phyloP scores from a whole-genome alignment of 108 stramenopile species.

The Seminavis robusta region DNA sequence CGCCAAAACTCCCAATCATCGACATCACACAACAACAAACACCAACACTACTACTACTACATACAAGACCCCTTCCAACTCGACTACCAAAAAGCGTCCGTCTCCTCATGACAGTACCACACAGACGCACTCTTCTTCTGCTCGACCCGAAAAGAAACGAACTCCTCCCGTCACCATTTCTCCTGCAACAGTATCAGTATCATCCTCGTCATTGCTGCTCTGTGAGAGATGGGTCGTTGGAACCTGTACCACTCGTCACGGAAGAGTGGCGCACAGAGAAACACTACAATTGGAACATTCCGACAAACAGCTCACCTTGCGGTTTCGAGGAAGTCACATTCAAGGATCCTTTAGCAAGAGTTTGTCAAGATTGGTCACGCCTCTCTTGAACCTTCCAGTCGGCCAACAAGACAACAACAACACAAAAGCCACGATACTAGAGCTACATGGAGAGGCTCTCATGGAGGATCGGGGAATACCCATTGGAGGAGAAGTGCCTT shows the following conservation, averaged over 20 bases:
- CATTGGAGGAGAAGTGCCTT: conserved; percentile 68
- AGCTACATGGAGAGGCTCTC: conserved; percentile 42
- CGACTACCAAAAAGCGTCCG: too few species aligned
- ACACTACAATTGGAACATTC: conserved; percentile 21
- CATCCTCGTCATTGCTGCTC: conserved; percentile 33
- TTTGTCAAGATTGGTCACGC: conserved; percentile 40
- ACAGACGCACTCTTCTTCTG: too few species aligned
- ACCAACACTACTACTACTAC: too few species aligned
- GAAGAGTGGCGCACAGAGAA: conserved; percentile 36
- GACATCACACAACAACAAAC: too few species aligned
- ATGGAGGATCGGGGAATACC: conserved; percentile 61
- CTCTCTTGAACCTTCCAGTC: conserved; percentile 32
- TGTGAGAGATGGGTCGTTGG: conserved; percentile 74
- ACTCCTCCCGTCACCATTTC: background rate
- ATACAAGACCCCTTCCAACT: too few species aligned
- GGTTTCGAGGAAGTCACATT: conserved; percentile 41
- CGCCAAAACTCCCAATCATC: conserved; percentile 12
- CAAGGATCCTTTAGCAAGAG: conserved; percentile 48
- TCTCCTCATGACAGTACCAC: too few species aligned
- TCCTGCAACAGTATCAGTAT: background rate
- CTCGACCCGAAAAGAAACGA: too few species aligned
- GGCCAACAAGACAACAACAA: background rate
- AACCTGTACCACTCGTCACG: conserved; percentile 38
- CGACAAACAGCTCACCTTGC: conserved; percentile 24
- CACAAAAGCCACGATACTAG: conserved; percentile 12